Evolutionary conservation across 2,329 filamentous ascomycete species (phyloP).

Genomic region (Orbilia javanica): DNA sequence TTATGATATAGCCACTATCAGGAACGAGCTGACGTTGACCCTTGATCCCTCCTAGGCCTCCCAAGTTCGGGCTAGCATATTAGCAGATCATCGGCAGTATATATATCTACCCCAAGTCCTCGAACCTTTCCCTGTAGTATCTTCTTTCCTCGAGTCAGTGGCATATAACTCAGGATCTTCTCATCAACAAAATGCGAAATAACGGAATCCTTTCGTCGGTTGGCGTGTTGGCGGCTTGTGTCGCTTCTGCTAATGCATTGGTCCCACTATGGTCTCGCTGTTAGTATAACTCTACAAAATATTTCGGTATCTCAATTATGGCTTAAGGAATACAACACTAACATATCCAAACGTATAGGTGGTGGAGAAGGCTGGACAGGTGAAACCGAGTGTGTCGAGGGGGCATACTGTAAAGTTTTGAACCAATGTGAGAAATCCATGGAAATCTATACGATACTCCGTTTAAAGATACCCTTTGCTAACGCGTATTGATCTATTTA

Average conservation of each 20-base stretch:
- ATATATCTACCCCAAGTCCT: conserved; percentile 7
- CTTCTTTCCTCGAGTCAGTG: not conserved
- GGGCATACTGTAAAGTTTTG: conserved; percentile 50
- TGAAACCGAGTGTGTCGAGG: conserved; percentile 40
- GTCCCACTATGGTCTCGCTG: conserved; percentile 43
- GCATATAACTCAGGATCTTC: not conserved
- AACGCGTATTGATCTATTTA: not conserved
- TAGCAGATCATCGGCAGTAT: conserved; percentile 20
- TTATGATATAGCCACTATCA: not conserved
- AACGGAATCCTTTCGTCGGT: conserved; percentile 32
- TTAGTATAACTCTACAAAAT: conserved; percentile 6
- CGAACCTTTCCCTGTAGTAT: not conserved
- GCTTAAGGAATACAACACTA: not conserved
- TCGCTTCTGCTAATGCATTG: conserved; percentile 31
- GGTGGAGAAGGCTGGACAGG: conserved; percentile 55
- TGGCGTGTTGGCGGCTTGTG: conserved; percentile 28
- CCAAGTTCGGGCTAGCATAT: not conserved
- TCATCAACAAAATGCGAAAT: conserved; percentile 22
- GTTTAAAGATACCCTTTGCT: not conserved
- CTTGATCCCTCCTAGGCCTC: conserved; percentile 5
- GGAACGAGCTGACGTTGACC: conserved; percentile 35
- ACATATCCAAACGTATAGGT: conserved; percentile 17
- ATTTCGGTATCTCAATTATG: not conserved
- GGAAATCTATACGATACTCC: not conserved
- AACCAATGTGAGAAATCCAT: conserved; percentile 49